Evolutionary conservation across 176 grass and related monocot genomes (phyloP).

Genomic region (Thinopyrum elongatum): DNA sequence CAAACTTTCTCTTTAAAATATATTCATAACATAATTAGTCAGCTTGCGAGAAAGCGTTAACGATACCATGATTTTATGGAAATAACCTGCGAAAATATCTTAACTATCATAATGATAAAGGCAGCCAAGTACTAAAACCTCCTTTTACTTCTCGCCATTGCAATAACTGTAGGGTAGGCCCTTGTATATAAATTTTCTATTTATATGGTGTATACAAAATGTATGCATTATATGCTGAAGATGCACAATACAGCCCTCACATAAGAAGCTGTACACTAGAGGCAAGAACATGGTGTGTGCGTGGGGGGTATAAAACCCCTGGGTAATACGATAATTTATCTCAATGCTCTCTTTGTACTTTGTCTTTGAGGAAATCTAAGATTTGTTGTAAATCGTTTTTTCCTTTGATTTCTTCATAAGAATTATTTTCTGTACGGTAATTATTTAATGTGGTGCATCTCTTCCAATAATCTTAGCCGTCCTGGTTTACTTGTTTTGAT

Average conservation of each 20-base stretch:
- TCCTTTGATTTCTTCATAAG: neutral
- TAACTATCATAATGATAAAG: too few relatives aligned
- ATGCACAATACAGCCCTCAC: neutral
- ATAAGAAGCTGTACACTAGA: neutral
- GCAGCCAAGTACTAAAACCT: too few relatives aligned
- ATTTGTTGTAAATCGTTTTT: neutral
- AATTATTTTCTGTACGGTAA: neutral
- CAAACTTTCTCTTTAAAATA: neutral
- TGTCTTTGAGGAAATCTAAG: neutral
- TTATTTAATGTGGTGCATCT: neutral
- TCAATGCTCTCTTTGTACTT: neutral
- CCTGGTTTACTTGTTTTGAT: neutral
- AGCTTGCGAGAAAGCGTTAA: conserved; percentile 3
- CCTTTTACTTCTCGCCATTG: too few relatives aligned
- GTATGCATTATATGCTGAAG: too few relatives aligned
- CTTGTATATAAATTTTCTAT: too few relatives aligned
- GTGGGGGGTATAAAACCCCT: too few relatives aligned
- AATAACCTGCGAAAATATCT: too few relatives aligned
- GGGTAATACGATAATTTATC: neutral
- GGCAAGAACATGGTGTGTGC: too few relatives aligned
- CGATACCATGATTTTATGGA: neutral
- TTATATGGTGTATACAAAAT: too few relatives aligned
- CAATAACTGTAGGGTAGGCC: too few relatives aligned
- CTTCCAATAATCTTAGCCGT: neutral
- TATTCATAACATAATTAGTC: neutral